Evolutionary conservation across 1,284 basidiomycete genomes (phyloP).

Genomic region (Fistulina hepatica): DNA sequence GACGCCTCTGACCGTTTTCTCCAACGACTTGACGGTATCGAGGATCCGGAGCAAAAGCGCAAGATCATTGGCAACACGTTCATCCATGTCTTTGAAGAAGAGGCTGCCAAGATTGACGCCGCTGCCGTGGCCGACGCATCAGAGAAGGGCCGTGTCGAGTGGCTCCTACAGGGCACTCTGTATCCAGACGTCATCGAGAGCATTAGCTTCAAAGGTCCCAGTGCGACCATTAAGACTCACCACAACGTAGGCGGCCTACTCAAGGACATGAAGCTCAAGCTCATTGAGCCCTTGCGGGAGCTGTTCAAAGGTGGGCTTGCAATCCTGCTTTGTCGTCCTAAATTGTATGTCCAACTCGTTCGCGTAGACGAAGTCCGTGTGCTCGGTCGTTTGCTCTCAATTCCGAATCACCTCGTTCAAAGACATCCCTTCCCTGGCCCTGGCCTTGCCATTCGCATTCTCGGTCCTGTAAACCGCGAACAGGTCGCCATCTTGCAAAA

Average conservation of each 20-base stretch:
- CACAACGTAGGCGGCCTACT: slow-evolving; percentile 97
- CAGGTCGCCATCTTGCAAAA: slow-evolving; percentile 94
- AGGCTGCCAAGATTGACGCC: slow-evolving; percentile 86
- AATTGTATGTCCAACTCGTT: slow-evolving; percentile 1
- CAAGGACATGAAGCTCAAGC: slow-evolving; percentile 97
- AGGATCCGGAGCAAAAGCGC: slow-evolving; percentile 95
- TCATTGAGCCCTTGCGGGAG: slow-evolving; percentile 96
- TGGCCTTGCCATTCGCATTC: slow-evolving; percentile 96
- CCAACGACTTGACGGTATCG: slow-evolving; percentile 77
- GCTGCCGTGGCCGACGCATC: slow-evolving; percentile 69
- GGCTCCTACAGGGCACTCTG: slow-evolving; percentile 95
- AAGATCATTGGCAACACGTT: slow-evolving; percentile 99
- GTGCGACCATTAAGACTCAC: slow-evolving; percentile 99
- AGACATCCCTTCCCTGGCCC: slow-evolving; percentile 99
- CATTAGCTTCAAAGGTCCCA: slow-evolving; percentile 99
- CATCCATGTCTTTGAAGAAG: slow-evolving; percentile 93
- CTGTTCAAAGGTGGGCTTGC: slow-evolving; percentile 85
- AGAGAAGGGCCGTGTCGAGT: slow-evolving; percentile 88
- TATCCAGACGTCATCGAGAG: slow-evolving; percentile 99
- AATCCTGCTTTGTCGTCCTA: slow-evolving; percentile 4
- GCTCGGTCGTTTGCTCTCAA: slow-evolving; percentile 82
- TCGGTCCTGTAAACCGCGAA: slow-evolving; percentile 87
- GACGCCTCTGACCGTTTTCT: slow-evolving; percentile 95
- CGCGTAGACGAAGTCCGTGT: slow-evolving; percentile 86
- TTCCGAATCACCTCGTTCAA: slow-evolving; percentile 89